phyloP scores from a whole-genome alignment of 805 yeast genomes.

The Blastobotrys mokoenaii region DNA sequence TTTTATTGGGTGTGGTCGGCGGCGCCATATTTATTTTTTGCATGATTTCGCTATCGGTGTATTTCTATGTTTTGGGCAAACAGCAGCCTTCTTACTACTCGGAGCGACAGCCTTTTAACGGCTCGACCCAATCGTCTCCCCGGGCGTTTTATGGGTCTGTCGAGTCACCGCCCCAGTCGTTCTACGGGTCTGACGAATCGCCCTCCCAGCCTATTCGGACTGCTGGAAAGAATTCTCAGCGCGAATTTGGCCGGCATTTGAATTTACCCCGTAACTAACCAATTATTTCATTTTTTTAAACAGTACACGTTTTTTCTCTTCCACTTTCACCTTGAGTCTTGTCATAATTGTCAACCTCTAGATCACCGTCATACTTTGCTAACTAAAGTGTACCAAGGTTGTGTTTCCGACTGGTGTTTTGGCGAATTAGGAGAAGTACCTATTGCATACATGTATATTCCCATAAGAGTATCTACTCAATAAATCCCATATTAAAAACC shows the following conservation, averaged over 20 bases:
- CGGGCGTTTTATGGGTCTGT: not conserved
- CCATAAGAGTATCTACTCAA: too few species aligned
- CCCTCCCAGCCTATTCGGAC: conserved; percentile 21
- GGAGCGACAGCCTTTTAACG: conserved; percentile 12
- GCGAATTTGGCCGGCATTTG: conserved; percentile 26
- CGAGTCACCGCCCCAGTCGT: not conserved
- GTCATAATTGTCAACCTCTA: too few species aligned
- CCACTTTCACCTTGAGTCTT: too few species aligned
- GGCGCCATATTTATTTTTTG: conserved; percentile 19
- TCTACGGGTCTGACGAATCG: not conserved
- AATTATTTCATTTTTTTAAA: too few species aligned
- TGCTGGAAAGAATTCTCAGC: conserved; percentile 17
- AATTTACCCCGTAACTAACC: conserved; percentile 13
- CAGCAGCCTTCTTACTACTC: not conserved
- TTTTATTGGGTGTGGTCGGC: conserved; percentile 24
- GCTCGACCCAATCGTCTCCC: not conserved
- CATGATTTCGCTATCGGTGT: conserved; percentile 8
- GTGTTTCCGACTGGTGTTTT: too few species aligned
- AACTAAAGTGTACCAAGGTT: too few species aligned
- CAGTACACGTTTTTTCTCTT: too few species aligned
- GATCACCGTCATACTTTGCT: too few species aligned
- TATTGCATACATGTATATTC: too few species aligned
- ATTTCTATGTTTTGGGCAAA: not conserved
- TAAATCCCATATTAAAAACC: not conserved
- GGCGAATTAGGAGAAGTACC: too few species aligned